Base-by-base conservation (phyloP, 345 rosid genomes). In the Erucastrum elatum region DNA sequence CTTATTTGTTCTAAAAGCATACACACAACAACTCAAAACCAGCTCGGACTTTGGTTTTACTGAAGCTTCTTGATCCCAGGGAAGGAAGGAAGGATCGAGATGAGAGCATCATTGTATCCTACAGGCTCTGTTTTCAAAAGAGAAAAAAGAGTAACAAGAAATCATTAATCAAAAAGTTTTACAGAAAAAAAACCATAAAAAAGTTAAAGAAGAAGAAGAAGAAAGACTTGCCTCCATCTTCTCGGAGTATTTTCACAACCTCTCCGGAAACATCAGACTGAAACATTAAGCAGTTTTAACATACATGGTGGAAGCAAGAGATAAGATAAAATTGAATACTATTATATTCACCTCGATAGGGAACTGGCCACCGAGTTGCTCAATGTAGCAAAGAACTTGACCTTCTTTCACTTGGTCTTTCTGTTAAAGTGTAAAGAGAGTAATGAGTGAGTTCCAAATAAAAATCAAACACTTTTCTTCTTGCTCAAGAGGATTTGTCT, bases 21-120 rank as follows among this genome's bases (percentile, higher is more conserved):
- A 79, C 78, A 73, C 69, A 53, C 41, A 79, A 29, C 25, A 35
- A 79, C 71, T 68, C 75, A 79, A 74, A 80, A 69, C 75, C 10
- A 75, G 75, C 39, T 80, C 1, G 27, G 12, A 13, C 33, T 37
- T 31, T 35, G 21, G 61, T 35, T 17, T 75, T 87, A 92, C 81
- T 85, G 88, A 69, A 92, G 97, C 88, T 87, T 87, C 93, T 94
- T 94, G 79, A 94, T 91, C 74, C 94, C 97, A 9, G 97, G 95
- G 81, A 92, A 90, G 3, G 97, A 92, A 4, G 97, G 97, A 62
- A 92, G 92, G 82, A 94, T 84, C 13, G 90, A 87, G 15, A 94
- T 81, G 56, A 92, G 94, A 60, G 94, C 87, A 81, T 94, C 98
- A 8, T 89, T 88, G 60, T 89, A 91, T 79, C 97, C 98, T 15